Conservation (phyloP, 1,284 basidiomycete species). For the Volvariella volvacea region DNA sequence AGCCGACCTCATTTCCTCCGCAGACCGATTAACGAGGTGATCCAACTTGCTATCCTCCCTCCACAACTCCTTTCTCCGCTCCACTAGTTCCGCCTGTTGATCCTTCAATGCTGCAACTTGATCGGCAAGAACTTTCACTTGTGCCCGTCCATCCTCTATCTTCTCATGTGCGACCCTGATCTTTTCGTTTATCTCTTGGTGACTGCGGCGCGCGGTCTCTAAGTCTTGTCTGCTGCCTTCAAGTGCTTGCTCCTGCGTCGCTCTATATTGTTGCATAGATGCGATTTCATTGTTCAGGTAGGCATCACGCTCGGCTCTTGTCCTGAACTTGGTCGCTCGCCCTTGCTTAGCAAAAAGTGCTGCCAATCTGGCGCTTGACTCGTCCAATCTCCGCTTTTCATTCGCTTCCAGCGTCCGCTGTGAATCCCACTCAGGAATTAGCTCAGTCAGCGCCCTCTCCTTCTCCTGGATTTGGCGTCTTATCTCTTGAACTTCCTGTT, state of each 20-base stretch:
- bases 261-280: constrained; percentile 54
- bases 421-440: constrained; percentile 65
- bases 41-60: constrained; percentile 89
- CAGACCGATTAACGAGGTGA: constrained; percentile 69
- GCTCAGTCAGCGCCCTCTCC: constrained; percentile 52
- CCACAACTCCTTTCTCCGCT: constrained; percentile 91
- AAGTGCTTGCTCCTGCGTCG: constrained; percentile 44
- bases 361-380: constrained; percentile 61
- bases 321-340: constrained; percentile 79
- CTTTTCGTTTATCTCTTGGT: constrained; percentile 53
- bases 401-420: constrained; percentile 49
- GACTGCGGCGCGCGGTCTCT: constrained; percentile 34
- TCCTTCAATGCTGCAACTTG: constrained; percentile 64
- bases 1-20: constrained; percentile 74
- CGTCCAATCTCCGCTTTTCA: constrained; percentile 71
- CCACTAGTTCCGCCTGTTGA: constrained; percentile 64
- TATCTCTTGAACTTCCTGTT: constrained; percentile 59
- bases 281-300: constrained; percentile 73
- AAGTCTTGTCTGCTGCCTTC: constrained; percentile 41
- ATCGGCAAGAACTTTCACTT: constrained; percentile 62
- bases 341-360: constrained; percentile 86
- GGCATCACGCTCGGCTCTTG: constrained; percentile 74
- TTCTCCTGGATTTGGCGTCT: constrained; percentile 57
- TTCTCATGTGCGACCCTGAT: constrained; percentile 60
- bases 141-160: constrained; percentile 71